Base-by-base conservation (phyloP, 2,329 filamentous ascomycete species). In the Alternaria sp. region DNA sequence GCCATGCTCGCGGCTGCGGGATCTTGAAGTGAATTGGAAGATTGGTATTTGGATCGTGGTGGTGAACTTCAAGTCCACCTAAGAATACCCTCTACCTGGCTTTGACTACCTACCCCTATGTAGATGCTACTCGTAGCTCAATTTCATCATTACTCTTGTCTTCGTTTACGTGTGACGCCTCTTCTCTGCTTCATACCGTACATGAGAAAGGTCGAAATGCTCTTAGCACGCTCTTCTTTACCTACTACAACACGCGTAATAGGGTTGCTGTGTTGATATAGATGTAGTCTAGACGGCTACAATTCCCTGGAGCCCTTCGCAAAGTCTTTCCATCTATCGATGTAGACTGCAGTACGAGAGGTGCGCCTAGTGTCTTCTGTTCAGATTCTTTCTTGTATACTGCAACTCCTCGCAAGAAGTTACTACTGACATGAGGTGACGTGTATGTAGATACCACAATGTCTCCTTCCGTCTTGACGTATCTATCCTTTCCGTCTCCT, bases 1-100 rank as follows among this genome's bases (percentile, higher is more conserved):
- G 26, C 19, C 6, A 65, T 66, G 63, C 12, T 63, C 25, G 36
- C 47, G 36, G 52, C 50, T n/a, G 61, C 55, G 2, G 67, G 59
- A 49, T 25, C 52, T 12, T 70, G 54, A 68, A 44, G 13, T 17
- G 53, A 55, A 30, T 17, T 50, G 36, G 54, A 52, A 17, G 50
- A 46, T 15, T 59, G 47, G 47, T 32, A 50, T 45, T 53, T 61
- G 44, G 40, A 63, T 52, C 17, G 51, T 15, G 59, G 55, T n/a
- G 45, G 56, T n/a, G 50, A 62, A 59, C 50, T 59, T n/a, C 30
- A 43, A 36, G 32, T 62, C 25, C 26, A 21, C 56, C 46, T 56
- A 28, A 21, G 21, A 11, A 30, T 19, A 10, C 40, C 43, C 23
- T 15, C 40, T 11, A 28, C 43, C 28, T 62, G 30, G 32, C 36